Base-by-base conservation (phyloP, 208 protist genomes). In the Wallacemonas sp. region DNA sequence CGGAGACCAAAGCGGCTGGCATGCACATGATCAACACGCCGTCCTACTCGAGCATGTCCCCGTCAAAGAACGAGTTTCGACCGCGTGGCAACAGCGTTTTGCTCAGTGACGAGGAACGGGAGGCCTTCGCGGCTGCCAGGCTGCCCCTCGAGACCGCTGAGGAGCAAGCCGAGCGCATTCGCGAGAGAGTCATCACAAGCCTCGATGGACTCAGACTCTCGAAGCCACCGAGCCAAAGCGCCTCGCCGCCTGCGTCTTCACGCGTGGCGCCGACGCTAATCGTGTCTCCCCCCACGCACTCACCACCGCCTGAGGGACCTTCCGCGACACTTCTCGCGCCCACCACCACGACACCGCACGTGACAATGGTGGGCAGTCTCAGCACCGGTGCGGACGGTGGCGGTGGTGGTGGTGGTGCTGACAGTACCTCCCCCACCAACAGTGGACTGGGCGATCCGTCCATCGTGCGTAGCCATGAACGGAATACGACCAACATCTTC, bases 81-180 rank as follows among this genome's bases (percentile, higher is more conserved):
- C 52, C 52, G n/a, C 52, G 52, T 29, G 52, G 52, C 32, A 58
- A 58, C 30, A 58, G 52, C 52, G 30, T 58, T 4, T n/a, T 58
- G 52, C 52, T 58, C 52, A 58, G 52, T 21, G 52, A 58, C 19
- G 52, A 58, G 8, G 38, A 70, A 57, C 60, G 36, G 2, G 65
- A 62, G 65, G 41, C 32, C 26, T 69, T 54, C 27, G 60, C 74
- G 3, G 38, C 63, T n/a, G 49, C 39, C 33, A 47, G 33, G 14
- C 58, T 70, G 19, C 58, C 43, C 21, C 56, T 74, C 44, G 68
- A 69, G 47, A 61, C 57, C n/a, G 65, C 29, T 19, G 68, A 63
- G n/a, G 21, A 49, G n/a, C 27, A 69, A 55, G 47, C 55, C 26
- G 46, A 63, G 24, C 61, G 61, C 16, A 43, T 61, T 38, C 63